These are phyloP conservation scores for Candida gorgasii DNA, from an alignment of 805 yeast species.

Conservation along the genomic window DNA sequence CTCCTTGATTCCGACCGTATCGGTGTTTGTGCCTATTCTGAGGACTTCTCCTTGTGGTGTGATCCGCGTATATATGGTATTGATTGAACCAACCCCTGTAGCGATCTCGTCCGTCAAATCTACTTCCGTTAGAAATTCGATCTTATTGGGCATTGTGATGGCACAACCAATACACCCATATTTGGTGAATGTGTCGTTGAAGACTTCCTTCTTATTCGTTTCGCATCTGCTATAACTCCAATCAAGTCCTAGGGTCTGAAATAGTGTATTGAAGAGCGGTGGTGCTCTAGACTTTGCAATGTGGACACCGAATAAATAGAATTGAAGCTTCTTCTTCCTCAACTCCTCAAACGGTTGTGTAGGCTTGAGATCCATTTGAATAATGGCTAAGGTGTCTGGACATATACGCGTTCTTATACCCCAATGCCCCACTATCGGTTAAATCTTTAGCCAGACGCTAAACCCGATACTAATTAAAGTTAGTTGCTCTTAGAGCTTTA, in stretches of 20 bases:
- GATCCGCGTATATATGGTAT: constrained; percentile 29
- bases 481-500: too few species aligned
- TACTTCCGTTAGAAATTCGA: constrained; percentile 25
- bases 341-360: constrained; percentile 10
- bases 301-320: constrained; percentile 24
- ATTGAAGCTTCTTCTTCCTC: constrained; percentile 4
- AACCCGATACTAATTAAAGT: too few species aligned
- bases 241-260: constrained; percentile 21
- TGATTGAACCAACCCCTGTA: constrained; percentile 33
- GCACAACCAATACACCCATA: constrained; percentile 26
- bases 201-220: constrained; percentile 21
- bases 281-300: constrained; percentile 30
- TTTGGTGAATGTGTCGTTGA: constrained; percentile 15
- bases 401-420: too few species aligned
- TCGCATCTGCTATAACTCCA: constrained; percentile 27
- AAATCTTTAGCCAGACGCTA: too few species aligned
- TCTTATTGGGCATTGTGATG: constrained; percentile 35
- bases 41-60: constrained; percentile 11
- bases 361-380: neutral
- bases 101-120: constrained; percentile 29
- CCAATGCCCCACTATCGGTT: too few species aligned
- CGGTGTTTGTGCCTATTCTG: constrained; percentile 33
- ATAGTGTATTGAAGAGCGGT: constrained; percentile 25
- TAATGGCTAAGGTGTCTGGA: too few species aligned
- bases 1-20: constrained; percentile 32